These are phyloP conservation scores for Xylariomycetidae sp. DNA, from an alignment of 2,329 filamentous ascomycete species.

Conservation along the genomic window DNA sequence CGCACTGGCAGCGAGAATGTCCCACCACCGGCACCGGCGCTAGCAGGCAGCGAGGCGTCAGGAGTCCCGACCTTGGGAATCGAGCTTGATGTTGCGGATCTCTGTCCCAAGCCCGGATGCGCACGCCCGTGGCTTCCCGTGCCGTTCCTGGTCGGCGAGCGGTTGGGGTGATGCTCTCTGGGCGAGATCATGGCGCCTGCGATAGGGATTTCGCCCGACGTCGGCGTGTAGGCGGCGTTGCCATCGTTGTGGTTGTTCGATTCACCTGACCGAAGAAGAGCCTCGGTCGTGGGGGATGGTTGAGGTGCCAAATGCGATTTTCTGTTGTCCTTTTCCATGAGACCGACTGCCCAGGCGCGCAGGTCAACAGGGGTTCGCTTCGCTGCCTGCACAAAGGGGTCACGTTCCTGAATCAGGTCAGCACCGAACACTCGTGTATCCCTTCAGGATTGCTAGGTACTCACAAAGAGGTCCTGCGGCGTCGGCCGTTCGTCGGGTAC, in stretches of 20 bases:
- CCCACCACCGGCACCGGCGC: slow-evolving; percentile 38
- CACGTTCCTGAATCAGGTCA: slow-evolving; percentile 61
- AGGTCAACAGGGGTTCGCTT: slow-evolving; percentile 95
- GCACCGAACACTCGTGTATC: not conserved
- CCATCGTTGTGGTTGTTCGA: slow-evolving; percentile 48
- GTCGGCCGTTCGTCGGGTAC: slow-evolving; percentile 83
- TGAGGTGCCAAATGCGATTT: slow-evolving; percentile 87
- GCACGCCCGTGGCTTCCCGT: slow-evolving; percentile 39
- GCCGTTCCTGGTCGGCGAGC: slow-evolving; percentile 48
- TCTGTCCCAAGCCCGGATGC: slow-evolving; percentile 48
- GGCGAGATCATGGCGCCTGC: slow-evolving; percentile 51
- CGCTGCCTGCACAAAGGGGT: slow-evolving; percentile 91
- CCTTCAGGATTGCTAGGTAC: slow-evolving; percentile 32
- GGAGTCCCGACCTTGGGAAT: slow-evolving; percentile 41
- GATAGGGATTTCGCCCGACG: slow-evolving; percentile 67
- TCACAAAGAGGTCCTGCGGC: slow-evolving; percentile 85
- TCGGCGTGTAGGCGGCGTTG: slow-evolving; percentile 51
- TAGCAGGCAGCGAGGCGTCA: slow-evolving; percentile 29
- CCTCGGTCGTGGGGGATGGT: slow-evolving; percentile 70
- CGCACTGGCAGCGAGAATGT: slow-evolving; percentile 61
- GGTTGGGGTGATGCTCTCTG: slow-evolving; percentile 41
- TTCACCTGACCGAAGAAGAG: slow-evolving; percentile 61
- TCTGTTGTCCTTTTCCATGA: slow-evolving; percentile 93
- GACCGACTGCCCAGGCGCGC: slow-evolving; percentile 83
- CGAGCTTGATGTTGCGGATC: slow-evolving; percentile 46